A percentile compares a stretch with the other conserved stretches of the same genome.
These are phyloP conservation scores for Vicia villosa DNA, from an alignment of 306 rosid species.

Conservation along the genomic window DNA sequence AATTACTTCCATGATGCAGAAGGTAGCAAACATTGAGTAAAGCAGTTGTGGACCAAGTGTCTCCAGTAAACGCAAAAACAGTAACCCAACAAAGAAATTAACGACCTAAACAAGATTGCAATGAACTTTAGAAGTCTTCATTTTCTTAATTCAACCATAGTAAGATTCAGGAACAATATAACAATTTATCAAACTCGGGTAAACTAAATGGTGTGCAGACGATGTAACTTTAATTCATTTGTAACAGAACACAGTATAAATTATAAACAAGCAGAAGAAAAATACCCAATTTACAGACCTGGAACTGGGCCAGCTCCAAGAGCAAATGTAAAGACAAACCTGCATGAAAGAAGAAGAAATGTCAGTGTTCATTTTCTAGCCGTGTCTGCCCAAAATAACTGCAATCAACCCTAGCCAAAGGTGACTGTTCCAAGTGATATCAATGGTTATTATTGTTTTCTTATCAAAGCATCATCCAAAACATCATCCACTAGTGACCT, in stretches of 20 bases:
- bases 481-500: background rate
- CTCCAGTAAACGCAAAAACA: slow-evolving; percentile 83
- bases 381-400: slow-evolving; percentile 21
- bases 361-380: slow-evolving; percentile 24
- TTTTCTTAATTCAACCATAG: slow-evolving; percentile 23
- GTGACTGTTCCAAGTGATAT: slow-evolving; percentile 14
- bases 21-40: slow-evolving; percentile 73
- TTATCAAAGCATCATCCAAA: background rate
- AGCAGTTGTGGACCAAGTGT: slow-evolving; percentile 74
- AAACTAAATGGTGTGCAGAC: slow-evolving; percentile 6
- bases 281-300: slow-evolving; percentile 96
- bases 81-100: slow-evolving; percentile 92
- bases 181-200: background rate
- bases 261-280: slow-evolving; percentile 30
- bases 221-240: background rate
- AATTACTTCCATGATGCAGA: slow-evolving; percentile 75
- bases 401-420: background rate
- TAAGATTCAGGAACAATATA: slow-evolving; percentile 4
- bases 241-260: slow-evolving; percentile 18
- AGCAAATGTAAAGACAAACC: slow-evolving; percentile 90
- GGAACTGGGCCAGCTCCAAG: slow-evolving; percentile 99
- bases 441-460: background rate
- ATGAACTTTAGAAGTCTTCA: slow-evolving; percentile 9
- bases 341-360: slow-evolving; percentile 43
- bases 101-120: slow-evolving; percentile 60